Conservation (phyloP, 176 grass and related monocot genomes). For the Hyparrhenia diplandra region DNA sequence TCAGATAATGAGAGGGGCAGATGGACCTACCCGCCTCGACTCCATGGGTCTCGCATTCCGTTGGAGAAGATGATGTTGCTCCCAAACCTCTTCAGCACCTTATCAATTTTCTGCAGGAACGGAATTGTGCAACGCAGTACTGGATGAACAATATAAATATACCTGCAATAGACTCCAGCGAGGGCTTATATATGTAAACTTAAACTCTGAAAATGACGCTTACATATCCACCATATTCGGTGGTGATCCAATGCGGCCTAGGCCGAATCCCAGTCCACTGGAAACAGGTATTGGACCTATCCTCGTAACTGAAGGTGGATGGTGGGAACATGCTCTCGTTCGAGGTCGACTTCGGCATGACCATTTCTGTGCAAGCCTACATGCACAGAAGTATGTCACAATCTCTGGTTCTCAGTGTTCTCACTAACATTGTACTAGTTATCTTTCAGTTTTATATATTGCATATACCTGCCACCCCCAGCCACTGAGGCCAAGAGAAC, state of each 20-base stretch:
- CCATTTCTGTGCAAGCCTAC: too few species aligned
- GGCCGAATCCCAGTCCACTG: too few species aligned
- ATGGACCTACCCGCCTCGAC: slow-evolving; percentile 68
- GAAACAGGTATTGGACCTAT: neutral
- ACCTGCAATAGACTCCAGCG: too few species aligned
- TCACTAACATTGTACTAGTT: neutral
- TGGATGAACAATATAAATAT: too few species aligned
- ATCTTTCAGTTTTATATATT: neutral
- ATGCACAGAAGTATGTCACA: neutral
- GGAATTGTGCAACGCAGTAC: too few species aligned
- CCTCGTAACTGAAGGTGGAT: too few species aligned
- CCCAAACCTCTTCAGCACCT: slow-evolving; percentile 73
- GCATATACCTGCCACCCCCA: slow-evolving; percentile 84
- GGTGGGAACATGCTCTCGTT: too few species aligned
- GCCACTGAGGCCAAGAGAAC: slow-evolving; percentile 67
- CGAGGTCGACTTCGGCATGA: too few species aligned
- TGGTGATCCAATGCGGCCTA: too few species aligned
- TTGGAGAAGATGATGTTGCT: slow-evolving; percentile 99
- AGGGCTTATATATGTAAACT: too few species aligned
- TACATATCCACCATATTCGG: too few species aligned
- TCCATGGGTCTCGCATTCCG: slow-evolving; percentile 95
- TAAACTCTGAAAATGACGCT: too few species aligned
- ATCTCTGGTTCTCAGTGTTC: neutral
- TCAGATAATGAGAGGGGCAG: neutral
- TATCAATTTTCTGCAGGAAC: slow-evolving; percentile 62